A percentile compares a stretch with the other conserved stretches of the same genome.
Conservation (phyloP, 192 early-diverging fungal species). For the Coemansia sp. region DNA sequence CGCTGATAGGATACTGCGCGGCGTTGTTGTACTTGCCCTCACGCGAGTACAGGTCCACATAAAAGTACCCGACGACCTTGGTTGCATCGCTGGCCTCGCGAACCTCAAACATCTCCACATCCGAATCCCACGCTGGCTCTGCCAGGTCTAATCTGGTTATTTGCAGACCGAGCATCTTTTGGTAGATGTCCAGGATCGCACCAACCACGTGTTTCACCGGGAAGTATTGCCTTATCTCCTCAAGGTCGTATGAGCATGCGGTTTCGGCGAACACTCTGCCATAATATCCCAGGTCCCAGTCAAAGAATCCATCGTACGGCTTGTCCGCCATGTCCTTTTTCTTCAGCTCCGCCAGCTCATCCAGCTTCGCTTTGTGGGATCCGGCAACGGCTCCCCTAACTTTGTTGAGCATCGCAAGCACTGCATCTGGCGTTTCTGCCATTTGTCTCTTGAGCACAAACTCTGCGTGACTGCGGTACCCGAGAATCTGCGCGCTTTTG, state of each 20-base stretch:
- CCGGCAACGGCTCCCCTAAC: conserved; percentile 52
- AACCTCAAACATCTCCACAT: conserved; percentile 67
- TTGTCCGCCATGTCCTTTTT: conserved; percentile 32
- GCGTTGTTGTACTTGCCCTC: conserved; percentile 64
- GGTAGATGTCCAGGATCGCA: conserved; percentile 65
- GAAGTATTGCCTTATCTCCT: conserved; percentile 72
- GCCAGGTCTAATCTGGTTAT: conserved; percentile 56
- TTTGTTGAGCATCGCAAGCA: conserved; percentile 59
- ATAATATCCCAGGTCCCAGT: conserved; percentile 74
- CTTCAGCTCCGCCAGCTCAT: conserved; percentile 60
- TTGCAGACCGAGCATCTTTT: conserved; percentile 60
- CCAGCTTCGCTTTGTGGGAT: conserved; percentile 55
- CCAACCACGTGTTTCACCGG: conserved; percentile 52
- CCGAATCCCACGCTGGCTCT: conserved; percentile 63
- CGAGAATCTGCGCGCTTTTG: conserved; percentile 56
- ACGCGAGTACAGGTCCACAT: conserved; percentile 67
- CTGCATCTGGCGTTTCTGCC: conserved; percentile 66
- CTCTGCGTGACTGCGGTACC: conserved; percentile 63
- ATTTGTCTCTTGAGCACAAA: conserved; percentile 70
- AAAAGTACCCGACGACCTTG: conserved; percentile 64
- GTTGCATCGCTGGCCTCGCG: conserved; percentile 55
- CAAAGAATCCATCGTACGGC: conserved; percentile 37
- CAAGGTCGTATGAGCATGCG: conserved; percentile 62
- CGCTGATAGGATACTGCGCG: conserved; percentile 64
- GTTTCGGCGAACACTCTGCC: conserved; percentile 58